Percentiles rank a stretch among this genome's conserved stretches.
phyloP scores from a whole-genome alignment of 192 early-diverging fungal genomes.

The Coemansia sp. region DNA sequence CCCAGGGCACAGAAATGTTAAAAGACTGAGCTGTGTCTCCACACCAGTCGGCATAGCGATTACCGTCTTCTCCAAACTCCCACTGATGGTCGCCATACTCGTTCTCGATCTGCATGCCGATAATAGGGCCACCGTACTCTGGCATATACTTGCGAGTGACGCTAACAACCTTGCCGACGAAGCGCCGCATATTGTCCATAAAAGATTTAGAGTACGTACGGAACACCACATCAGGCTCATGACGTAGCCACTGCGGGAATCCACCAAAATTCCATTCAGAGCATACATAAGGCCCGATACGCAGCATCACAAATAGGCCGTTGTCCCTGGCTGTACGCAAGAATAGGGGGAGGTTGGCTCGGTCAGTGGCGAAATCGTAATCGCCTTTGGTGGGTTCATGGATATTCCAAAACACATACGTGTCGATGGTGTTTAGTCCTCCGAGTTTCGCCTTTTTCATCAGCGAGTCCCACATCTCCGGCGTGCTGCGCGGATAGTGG shows the following conservation, averaged over 20 bases:
- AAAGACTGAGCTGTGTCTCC: conserved; percentile 35
- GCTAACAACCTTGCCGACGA: conserved; percentile 53
- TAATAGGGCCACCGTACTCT: conserved; percentile 63
- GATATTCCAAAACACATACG: conserved; percentile 72
- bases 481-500: conserved; percentile 66
- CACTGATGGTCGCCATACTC: conserved; percentile 60
- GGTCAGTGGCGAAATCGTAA: conserved; percentile 63
- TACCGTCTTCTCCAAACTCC: conserved; percentile 38
- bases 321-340: conserved; percentile 50
- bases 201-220: conserved; percentile 60
- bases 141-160: conserved; percentile 49
- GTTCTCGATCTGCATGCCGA: conserved; percentile 71
- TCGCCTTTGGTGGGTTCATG: conserved; percentile 60
- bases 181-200: conserved; percentile 50
- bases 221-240: conserved; percentile 56
- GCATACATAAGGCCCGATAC: conserved; percentile 68
- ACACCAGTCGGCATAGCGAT: conserved; percentile 48
- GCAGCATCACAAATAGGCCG: conserved; percentile 62
- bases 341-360: conserved; percentile 61
- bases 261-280: conserved; percentile 68
- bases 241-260: conserved; percentile 63
- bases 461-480: conserved; percentile 61
- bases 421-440: conserved; percentile 67
- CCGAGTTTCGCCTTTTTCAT: conserved; percentile 57
- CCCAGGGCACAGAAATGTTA: conserved; percentile 62